These are phyloP conservation scores for Aureobasidium leucospermi DNA, from an alignment of 2,329 filamentous ascomycete species.

Conservation along the genomic window DNA sequence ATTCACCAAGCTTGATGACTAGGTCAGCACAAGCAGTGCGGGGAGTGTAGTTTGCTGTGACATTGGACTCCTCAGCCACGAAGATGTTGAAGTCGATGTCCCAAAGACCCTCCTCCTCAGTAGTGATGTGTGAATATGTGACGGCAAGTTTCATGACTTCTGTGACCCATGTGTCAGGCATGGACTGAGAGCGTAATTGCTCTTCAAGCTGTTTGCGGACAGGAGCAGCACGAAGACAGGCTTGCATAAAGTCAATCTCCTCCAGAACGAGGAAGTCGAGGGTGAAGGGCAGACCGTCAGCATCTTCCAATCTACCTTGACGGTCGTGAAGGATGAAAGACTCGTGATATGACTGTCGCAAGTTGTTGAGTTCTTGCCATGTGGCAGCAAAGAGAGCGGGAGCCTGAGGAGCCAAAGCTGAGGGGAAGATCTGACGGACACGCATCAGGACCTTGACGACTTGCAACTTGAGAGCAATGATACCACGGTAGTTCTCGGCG, in stretches of 20 bases:
- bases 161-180: constrained; percentile 70
- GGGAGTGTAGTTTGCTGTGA: constrained; percentile 93
- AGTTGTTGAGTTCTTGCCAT: constrained; percentile 75
- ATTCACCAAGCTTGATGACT: constrained; percentile 86
- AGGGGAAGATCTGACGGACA: constrained; percentile 75
- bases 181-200: constrained; percentile 58
- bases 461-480: constrained; percentile 83
- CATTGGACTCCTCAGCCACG: constrained; percentile 86
- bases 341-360: constrained; percentile 66
- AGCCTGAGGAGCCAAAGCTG: constrained; percentile 74
- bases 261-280: constrained; percentile 90
- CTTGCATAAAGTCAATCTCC: constrained; percentile 90
- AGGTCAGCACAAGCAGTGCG: constrained; percentile 88
- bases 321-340: constrained; percentile 81
- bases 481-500: constrained; percentile 67
- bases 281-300: constrained; percentile 87
- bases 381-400: constrained; percentile 75
- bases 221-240: constrained; percentile 77
- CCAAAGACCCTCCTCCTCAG: constrained; percentile 91
- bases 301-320: constrained; percentile 82
- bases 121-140: constrained; percentile 80
- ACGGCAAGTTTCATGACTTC: constrained; percentile 82
- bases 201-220: constrained; percentile 84
- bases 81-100: constrained; percentile 95
- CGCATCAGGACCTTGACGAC: constrained; percentile 86